Evolutionary conservation across 2,329 filamentous ascomycete genomes (phyloP).

Genomic region (Fusarium oxysporum): DNA sequence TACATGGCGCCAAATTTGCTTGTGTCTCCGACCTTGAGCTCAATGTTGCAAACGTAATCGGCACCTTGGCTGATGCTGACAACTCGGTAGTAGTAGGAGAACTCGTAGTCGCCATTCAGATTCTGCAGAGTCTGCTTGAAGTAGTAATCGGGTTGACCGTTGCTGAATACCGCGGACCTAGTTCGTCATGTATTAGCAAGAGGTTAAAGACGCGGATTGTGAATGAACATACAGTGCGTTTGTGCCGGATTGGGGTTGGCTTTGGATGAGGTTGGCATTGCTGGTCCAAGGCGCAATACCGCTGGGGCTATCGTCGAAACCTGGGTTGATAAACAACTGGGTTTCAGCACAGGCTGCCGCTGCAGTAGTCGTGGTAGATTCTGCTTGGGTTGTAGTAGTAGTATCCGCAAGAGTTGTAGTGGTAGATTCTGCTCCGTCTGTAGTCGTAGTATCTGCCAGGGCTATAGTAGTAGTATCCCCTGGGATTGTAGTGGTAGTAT

Average conservation of each 20-base stretch:
- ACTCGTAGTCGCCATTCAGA: not conserved
- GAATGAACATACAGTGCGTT: not conserved
- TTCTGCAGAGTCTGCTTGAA: not conserved
- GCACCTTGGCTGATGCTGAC: rapidly evolving
- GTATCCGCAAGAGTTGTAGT: no score
- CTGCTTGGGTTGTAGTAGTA: no score
- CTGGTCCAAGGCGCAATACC: not conserved
- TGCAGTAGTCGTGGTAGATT: not conserved
- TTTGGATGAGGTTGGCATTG: not conserved
- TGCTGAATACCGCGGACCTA: not conserved
- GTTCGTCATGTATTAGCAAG: not conserved
- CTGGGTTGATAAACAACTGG: not conserved
- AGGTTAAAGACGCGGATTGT: rapidly evolving
- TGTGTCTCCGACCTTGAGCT: not conserved
- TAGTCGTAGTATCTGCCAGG: not conserved
- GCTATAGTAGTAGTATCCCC: not conserved
- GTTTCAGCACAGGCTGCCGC: not conserved
- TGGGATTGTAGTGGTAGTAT: not conserved
- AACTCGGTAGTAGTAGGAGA: not conserved
- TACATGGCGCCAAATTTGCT: rapidly evolving
- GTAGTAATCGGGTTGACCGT: not conserved
- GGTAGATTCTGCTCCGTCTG: not conserved
- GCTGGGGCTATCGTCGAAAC: not conserved
- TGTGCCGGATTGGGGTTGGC: not conserved
- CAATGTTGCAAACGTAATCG: not conserved